Evolutionary conservation across 352 stramenopile species (phyloP).

Genomic region (Pythium utonaiense): DNA sequence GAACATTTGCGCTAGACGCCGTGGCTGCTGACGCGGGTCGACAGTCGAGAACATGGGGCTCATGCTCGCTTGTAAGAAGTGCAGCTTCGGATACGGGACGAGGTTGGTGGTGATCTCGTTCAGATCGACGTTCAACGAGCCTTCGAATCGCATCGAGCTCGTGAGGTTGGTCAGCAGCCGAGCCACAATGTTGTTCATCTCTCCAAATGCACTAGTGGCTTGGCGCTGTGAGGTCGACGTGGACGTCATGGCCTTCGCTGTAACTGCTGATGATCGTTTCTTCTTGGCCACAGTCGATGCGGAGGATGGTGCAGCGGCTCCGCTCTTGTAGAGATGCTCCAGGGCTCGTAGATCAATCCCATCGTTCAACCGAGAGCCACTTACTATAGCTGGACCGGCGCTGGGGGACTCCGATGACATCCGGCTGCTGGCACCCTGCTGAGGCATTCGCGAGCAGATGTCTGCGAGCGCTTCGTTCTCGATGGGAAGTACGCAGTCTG

Average conservation of each 20-base stretch:
- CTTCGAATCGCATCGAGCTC: slow-evolving; percentile 98
- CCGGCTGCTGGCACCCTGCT: neutral
- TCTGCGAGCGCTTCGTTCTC: slow-evolving; percentile 88
- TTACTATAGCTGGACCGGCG: slow-evolving; percentile 14
- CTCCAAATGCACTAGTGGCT: slow-evolving; percentile 89
- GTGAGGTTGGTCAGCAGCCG: slow-evolving; percentile 97
- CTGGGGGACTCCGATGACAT: neutral
- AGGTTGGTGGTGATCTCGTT: slow-evolving; percentile 99
- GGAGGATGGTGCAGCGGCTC: slow-evolving; percentile 21
- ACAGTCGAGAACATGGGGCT: slow-evolving; percentile 48
- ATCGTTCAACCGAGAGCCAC: slow-evolving; percentile 41
- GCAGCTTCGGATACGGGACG: slow-evolving; percentile 97
- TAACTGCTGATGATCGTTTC: slow-evolving; percentile 5
- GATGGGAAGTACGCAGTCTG: slow-evolving; percentile 89
- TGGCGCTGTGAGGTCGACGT: slow-evolving; percentile 11
- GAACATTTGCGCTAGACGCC: slow-evolving; percentile 64
- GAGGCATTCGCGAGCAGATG: slow-evolving; percentile 31
- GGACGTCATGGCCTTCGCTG: neutral
- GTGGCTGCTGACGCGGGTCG: slow-evolving; percentile 50
- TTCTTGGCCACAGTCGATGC: slow-evolving; percentile 22
- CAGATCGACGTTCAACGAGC: slow-evolving; percentile 98
- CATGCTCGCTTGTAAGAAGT: slow-evolving; percentile 95
- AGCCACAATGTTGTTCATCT: slow-evolving; percentile 98
- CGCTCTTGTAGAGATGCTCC: slow-evolving; percentile 46
- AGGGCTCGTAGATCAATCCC: slow-evolving; percentile 44